phyloP scores from a whole-genome alignment of 768 basidiomycete species.

The Kwoniella dejecticola region DNA sequence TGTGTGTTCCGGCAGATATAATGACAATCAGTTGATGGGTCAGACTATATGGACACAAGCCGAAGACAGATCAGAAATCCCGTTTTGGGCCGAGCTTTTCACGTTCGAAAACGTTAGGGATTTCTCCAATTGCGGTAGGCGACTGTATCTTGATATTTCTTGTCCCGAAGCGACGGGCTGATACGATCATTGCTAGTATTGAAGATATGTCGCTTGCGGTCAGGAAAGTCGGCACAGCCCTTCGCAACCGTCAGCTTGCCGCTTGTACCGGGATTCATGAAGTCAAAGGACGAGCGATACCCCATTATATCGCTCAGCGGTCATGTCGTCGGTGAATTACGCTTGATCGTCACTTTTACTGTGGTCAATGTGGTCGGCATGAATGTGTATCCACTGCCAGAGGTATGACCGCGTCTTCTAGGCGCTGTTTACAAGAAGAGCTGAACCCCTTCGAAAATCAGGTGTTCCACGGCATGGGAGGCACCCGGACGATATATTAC shows the following conservation, averaged over 20 bases:
- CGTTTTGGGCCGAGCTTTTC: constrained; percentile 32
- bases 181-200: constrained; percentile 12
- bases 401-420: not conserved
- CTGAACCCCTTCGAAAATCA: not conserved
- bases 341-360: constrained; percentile 17
- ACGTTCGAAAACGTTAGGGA: constrained; percentile 24
- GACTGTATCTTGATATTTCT: not conserved
- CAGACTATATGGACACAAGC: constrained; percentile 28
- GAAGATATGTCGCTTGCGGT: constrained; percentile 5
- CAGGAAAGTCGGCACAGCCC: constrained; percentile 1
- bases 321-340: constrained; percentile 22
- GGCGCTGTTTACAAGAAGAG: not conserved
- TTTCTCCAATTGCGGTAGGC: constrained; percentile 22
- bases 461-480: constrained; percentile 8
- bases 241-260: constrained; percentile 20
- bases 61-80: constrained; percentile 1
- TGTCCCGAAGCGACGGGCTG: not conserved
- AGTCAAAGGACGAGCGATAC: constrained; percentile 24
- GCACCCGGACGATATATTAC: constrained; percentile 14
- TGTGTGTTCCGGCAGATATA: constrained; percentile 1
- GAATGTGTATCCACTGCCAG: constrained; percentile 2
- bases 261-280: constrained; percentile 11
- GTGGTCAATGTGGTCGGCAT: constrained; percentile 7
- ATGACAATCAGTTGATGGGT: constrained; percentile 12
- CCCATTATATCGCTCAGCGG: constrained; percentile 15